A percentile compares a stretch with the other conserved stretches of the same genome.
Conservation (phyloP, 331 rosid genomes). For the Telfairia occidentalis region DNA sequence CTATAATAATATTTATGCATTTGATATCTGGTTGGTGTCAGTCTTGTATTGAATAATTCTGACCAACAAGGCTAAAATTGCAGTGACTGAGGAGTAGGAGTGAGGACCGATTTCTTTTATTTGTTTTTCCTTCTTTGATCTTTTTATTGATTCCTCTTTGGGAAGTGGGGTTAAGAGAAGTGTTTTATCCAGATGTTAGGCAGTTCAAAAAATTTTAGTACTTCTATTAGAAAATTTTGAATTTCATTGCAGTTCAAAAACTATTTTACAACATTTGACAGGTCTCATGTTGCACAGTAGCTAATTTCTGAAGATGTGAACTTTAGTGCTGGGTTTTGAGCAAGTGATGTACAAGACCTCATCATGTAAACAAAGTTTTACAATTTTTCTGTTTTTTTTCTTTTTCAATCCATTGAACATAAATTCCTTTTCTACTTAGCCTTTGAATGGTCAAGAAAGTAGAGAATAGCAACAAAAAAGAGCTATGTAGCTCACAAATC, state of each 20-base stretch:
- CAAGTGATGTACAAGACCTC: background rate
- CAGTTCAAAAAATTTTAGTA: background rate
- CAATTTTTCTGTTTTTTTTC: background rate
- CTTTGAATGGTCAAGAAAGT: background rate
- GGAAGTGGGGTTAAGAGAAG: background rate
- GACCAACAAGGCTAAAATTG: background rate
- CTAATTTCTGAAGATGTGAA: background rate
- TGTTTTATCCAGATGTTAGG: background rate
- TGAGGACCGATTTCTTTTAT: background rate
- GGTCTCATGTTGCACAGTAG: background rate
- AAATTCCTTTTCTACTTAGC: background rate
- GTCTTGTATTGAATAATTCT: background rate
- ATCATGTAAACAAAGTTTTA: background rate
- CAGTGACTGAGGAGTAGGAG: background rate
- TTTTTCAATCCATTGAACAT: background rate
- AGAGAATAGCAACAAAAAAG: background rate
- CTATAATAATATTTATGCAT: background rate
- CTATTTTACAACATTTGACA: background rate
- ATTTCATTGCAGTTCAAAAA: background rate
- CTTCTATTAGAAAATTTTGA: background rate
- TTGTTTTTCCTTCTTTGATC: background rate
- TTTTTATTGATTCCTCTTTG: background rate
- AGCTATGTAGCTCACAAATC: background rate
- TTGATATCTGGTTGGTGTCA: background rate
- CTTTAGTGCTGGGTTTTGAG: background rate